Evolutionary conservation across 768 basidiomycete genomes (phyloP).

Genomic region (Boletus subcaerulescens): DNA sequence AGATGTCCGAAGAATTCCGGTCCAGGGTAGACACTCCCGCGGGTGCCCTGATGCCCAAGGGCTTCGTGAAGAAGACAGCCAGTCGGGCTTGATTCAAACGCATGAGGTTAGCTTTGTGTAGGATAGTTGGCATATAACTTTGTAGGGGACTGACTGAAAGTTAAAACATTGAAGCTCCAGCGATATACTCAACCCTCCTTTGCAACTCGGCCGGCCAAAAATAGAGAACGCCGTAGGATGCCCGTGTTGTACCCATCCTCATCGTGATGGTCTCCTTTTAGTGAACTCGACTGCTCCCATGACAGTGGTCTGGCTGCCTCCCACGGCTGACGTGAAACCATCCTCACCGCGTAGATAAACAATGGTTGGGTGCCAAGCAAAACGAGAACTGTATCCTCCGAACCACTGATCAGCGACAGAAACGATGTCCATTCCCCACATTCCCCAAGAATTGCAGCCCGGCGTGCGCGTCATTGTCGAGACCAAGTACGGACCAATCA

Average conservation of each 20-base stretch:
- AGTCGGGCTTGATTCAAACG: neutral
- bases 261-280: no score
- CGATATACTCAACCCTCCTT: no score
- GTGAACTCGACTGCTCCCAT: no score
- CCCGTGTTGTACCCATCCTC: no score
- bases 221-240: no score
- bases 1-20: constrained; percentile 64
- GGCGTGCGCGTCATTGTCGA: constrained; percentile 44
- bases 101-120: constrained; percentile 4
- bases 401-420: no score
- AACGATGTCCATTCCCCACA: constrained; percentile 33
- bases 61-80: constrained; percentile 21
- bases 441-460: constrained; percentile 55
- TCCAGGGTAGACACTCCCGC: constrained; percentile 44
- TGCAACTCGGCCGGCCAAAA: no score
- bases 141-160: neutral
- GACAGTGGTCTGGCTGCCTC: neutral
- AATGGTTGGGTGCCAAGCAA: neutral
- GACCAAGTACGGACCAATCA: constrained; percentile 38
- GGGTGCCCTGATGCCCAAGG: constrained; percentile 57
- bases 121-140: neutral
- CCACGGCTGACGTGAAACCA: neutral
- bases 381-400: no score
- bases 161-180: neutral
- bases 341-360: constrained; percentile 12